Evolutionary conservation across 495 filamentous ascomycete genomes (phyloP).

Genomic region (Xeromyces bisporus): DNA sequence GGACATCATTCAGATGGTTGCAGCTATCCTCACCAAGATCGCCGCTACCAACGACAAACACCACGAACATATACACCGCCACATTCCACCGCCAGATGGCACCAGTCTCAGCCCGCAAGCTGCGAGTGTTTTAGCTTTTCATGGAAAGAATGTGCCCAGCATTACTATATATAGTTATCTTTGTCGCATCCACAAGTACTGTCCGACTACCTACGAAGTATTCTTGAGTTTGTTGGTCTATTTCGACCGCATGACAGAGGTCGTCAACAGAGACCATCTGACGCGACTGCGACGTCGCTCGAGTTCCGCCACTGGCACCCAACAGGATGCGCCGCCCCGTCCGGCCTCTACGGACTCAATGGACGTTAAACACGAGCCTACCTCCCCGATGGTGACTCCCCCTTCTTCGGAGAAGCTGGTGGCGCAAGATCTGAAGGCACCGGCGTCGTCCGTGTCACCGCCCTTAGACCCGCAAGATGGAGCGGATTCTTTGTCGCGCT

Average conservation of each 20-base stretch:
- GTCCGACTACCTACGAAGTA: conserved; percentile 95
- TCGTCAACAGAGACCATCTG: conserved; percentile 62
- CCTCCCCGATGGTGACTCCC: conserved; percentile 21
- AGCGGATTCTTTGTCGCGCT: conserved; percentile 50
- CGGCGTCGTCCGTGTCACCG: conserved; percentile 18
- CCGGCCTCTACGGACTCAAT: conserved; percentile 6
- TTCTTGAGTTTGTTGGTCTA: conserved; percentile 92
- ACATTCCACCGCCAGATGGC: conserved; percentile 49
- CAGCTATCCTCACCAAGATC: conserved; percentile 94
- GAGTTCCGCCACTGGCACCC: conserved; percentile 6
- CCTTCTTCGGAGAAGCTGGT: conserved; percentile 17
- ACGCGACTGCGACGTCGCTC: conserved; percentile 25
- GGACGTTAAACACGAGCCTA: conserved; percentile 5
- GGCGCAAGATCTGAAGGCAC: conserved; percentile 18
- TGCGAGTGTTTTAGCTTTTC: conserved; percentile 90
- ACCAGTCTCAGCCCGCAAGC: conserved; percentile 58
- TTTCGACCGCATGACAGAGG: conserved; percentile 96
- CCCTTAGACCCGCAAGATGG: conserved; percentile 26
- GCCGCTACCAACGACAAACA: conserved; percentile 92
- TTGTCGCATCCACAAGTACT: conserved; percentile 95
- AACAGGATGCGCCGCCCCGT: conserved; percentile 3
- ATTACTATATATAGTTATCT: conserved; percentile 96
- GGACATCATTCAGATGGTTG: conserved; percentile 99
- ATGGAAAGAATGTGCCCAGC: conserved; percentile 94
- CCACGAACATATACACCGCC: conserved; percentile 62